Conservation (phyloP, 2,329 filamentous ascomycete genomes). For the Hypomyces rosellus region DNA sequence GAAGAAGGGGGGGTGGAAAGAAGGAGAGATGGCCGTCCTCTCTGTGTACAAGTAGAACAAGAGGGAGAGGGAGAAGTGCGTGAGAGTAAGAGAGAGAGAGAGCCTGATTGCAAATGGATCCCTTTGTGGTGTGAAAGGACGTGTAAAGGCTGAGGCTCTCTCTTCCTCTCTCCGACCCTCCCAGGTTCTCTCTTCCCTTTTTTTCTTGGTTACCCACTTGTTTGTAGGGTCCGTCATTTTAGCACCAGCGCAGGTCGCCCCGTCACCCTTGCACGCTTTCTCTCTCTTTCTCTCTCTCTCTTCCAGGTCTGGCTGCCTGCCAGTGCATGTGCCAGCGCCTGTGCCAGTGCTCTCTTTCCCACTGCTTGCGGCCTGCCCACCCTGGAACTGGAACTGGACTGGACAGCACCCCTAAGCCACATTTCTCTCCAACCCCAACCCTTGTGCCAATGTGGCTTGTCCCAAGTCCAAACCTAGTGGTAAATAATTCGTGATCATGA, state of each 20-base stretch:
- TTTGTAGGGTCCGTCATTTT: neutral
- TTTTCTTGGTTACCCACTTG: neutral
- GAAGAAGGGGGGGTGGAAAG: neutral
- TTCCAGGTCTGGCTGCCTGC: neutral
- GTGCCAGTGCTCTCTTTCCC: too few species aligned
- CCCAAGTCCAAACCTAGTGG: too few species aligned
- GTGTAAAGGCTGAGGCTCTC: neutral
- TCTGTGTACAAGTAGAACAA: neutral
- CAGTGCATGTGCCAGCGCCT: neutral
- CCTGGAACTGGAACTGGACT: too few species aligned
- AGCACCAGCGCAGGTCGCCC: too few species aligned
- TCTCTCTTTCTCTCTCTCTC: too few species aligned
- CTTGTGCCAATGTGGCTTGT: neutral
- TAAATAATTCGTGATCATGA: too few species aligned
- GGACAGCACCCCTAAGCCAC: too few species aligned
- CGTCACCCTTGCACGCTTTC: neutral
- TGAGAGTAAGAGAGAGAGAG: neutral
- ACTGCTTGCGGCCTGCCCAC: too few species aligned
- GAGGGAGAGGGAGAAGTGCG: neutral
- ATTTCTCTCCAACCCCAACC: neutral
- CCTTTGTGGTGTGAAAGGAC: neutral
- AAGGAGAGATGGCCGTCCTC: neutral
- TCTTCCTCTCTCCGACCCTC: neutral
- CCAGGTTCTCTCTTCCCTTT: neutral
- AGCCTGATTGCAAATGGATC: too few species aligned